These are phyloP conservation scores for Astraeus odoratus DNA, from an alignment of 768 basidiomycete genomes.

Conservation along the genomic window DNA sequence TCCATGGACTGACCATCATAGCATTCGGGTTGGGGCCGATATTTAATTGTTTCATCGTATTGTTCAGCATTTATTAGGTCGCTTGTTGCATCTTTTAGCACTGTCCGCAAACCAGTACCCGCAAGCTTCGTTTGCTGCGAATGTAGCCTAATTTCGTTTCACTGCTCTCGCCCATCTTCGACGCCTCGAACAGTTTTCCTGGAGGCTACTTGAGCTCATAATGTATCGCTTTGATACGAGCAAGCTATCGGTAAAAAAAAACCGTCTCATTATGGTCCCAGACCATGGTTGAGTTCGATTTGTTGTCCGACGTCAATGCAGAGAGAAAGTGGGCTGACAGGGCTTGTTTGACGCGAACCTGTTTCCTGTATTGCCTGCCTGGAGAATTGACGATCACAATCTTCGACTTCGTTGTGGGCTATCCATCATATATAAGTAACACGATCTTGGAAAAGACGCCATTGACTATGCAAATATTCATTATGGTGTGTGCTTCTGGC, in stretches of 20 bases:
- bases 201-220: slow-evolving; percentile 20
- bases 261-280: too few species aligned
- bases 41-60: slow-evolving; percentile 12
- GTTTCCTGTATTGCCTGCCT: too few species aligned
- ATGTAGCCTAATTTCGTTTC: slow-evolving; percentile 21
- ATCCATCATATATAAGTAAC: too few species aligned
- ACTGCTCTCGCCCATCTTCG: slow-evolving; percentile 5
- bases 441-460: too few species aligned
- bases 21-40: slow-evolving; percentile 10
- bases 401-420: too few species aligned
- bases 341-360: too few species aligned
- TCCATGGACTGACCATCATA: slow-evolving; percentile 21
- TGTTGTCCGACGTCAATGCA: too few species aligned
- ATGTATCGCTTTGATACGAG: slow-evolving; percentile 3
- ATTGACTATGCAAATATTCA: too few species aligned
- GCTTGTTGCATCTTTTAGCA: slow-evolving; percentile 20
- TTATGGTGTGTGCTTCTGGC: too few species aligned
- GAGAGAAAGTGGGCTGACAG: too few species aligned
- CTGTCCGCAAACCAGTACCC: slow-evolving; percentile 20
- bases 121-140: slow-evolving; percentile 14
- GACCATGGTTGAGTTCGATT: too few species aligned
- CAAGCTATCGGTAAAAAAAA: not conserved
- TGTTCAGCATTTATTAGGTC: slow-evolving; percentile 22
- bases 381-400: too few species aligned
- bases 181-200: slow-evolving; percentile 4